Percentiles rank a stretch among this genome's conserved stretches.
Conservation (phyloP, 768 basidiomycete genomes). For the Bullera alba region DNA sequence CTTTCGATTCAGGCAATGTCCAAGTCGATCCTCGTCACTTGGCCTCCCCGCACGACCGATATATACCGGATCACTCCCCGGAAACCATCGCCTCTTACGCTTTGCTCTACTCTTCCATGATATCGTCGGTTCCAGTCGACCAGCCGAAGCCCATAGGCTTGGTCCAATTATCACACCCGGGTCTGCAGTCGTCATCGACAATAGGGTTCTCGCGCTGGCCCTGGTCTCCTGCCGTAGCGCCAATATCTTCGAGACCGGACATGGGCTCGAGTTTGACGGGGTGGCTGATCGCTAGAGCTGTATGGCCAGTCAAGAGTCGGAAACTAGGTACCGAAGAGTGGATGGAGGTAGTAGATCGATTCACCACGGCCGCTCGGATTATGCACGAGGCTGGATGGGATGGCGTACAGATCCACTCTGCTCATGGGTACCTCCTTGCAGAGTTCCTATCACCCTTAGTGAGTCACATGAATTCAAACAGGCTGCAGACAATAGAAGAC, state of each 20-base stretch:
- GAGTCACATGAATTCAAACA: not conserved
- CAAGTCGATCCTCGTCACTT: constrained; percentile 35
- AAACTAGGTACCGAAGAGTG: constrained; percentile 62
- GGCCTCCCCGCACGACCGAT: constrained; percentile 27
- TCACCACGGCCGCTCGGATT: constrained; percentile 61
- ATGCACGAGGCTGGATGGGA: constrained; percentile 70
- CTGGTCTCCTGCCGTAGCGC: constrained; percentile 60
- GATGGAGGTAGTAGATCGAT: constrained; percentile 55
- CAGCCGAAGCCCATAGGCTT: constrained; percentile 53
- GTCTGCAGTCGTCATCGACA: constrained; percentile 72
- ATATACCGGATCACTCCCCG: constrained; percentile 6
- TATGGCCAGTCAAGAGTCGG: constrained; percentile 50
- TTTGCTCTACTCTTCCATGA: constrained; percentile 3
- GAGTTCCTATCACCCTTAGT: constrained; percentile 36
- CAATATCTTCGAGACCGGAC: constrained; percentile 51
- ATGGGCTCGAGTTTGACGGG: constrained; percentile 43
- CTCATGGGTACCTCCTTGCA: constrained; percentile 39
- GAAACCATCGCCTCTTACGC: constrained; percentile 15
- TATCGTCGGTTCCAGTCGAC: not conserved
- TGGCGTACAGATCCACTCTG: constrained; percentile 69
- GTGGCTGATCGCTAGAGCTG: constrained; percentile 55
- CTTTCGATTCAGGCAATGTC: constrained; percentile 46
- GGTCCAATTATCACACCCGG: constrained; percentile 71
- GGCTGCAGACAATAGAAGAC: not conserved
- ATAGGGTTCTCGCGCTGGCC: constrained; percentile 59